Base-by-base conservation (phyloP, 2,329 filamentous ascomycete genomes). In the Sordariomycetes sp. region DNA sequence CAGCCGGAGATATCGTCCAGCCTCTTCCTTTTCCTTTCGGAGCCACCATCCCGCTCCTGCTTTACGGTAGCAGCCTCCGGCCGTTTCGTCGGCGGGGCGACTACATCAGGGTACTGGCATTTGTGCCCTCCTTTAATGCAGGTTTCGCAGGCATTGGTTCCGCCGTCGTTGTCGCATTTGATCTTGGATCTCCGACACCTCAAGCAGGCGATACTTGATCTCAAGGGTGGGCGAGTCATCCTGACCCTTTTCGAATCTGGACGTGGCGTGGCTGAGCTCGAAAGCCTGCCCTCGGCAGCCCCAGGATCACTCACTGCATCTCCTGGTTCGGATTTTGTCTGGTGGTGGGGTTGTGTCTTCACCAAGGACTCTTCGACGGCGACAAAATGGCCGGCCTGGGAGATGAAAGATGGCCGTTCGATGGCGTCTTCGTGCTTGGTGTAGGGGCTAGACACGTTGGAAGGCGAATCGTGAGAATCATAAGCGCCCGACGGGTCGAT, bases 91-190 rank as follows among this genome's bases (percentile, higher is more conserved):
- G 74, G 72, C 10, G 59, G 48, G 16, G 62, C 60, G 12, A 62
- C 59, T 1, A 65, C 60, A 18, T 82, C 74, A 10, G 88, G 87
- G 69, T 91, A 90, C 61, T 81, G 80, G 68, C 90, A 94, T 60
- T 89, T 81, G 67, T 88, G 81, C 52, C 85, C 83, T 55, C 82
- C 82, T 60, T 84, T 84, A 67, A 87, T 81, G 69, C 90, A 95
- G 14, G 85, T 84, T 61, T 88, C 83, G 74, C 90, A 95, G 18
- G 82, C 83, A 18, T 83, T 85, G 61, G 81, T 81, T 59, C 86
- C 81, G 60, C 88, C 88, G 64, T 82, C 80, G 72, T 94, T 94
- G 70, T 90, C 84, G 74, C 90, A 95, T 72, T 93, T 93, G 68
- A 93, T 89, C 73, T 94, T 95, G 68, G 88, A 90, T 65, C 83